Base-by-base conservation (phyloP, 768 basidiomycete species). In the Lentinus brumalis region DNA sequence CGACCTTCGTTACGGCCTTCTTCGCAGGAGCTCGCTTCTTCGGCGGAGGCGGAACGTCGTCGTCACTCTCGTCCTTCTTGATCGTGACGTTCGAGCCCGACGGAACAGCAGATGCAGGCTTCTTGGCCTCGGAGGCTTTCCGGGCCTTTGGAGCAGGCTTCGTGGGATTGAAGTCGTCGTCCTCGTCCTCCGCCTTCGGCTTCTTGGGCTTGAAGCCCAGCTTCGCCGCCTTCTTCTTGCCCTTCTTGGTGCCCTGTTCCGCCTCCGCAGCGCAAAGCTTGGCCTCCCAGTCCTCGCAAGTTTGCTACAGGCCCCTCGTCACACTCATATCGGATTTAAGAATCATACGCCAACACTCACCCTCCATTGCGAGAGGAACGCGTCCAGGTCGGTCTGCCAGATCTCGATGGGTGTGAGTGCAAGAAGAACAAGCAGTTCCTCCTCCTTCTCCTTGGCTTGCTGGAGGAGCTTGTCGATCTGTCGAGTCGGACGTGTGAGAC, bases 341-440 rank as follows among this genome's bases (percentile, higher is more conserved):
- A 16, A 18, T 16, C 6, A 44, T 18, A 16, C 18, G 15, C 6
- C 15, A 16, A 16, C 8, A 14, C 89, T 63, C 64, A 91, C 96
- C 76, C 91, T 83, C 94, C 94, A 98, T 71, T 90, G 87, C 31
- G 75, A 81, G 44, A 94, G 72, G 81, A 98, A 96, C 40, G 72
- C 76, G 66, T 97, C 93, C 16, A 99, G 78, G 68, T 99, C 96
- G 9, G 79, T 77, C 67, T 94, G 91, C 96, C 96, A 99, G 64
- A 99, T 78, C 63, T 91, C 84, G 61, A 84, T 86, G 0, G 94
- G 92, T 0, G 86, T 85, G 61, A 88, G 86, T 63, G 89, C 84
- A 21, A 98, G 85, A 40, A 98, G 79, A 4, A 70, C 77, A 26
- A 94, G 78, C 29, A 98, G 79, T 71, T 98, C 95, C 3, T 72